Conservation (phyloP, 2,329 filamentous ascomycete species). For the Chaetomium olivaceum region DNA sequence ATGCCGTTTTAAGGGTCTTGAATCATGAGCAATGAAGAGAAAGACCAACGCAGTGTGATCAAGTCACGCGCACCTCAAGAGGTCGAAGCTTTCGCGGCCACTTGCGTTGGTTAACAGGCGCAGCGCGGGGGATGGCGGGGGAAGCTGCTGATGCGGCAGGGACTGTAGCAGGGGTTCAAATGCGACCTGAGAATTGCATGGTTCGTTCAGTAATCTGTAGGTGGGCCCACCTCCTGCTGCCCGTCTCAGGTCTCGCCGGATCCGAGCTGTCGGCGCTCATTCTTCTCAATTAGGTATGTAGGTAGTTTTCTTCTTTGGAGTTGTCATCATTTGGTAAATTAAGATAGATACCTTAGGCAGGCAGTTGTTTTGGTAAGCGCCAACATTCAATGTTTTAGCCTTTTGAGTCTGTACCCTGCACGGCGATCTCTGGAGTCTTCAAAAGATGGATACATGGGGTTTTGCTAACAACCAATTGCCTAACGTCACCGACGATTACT, state of each 20-base stretch:
- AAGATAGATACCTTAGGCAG: too few species aligned
- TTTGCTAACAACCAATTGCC: too few species aligned
- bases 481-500: too few species aligned
- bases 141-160: conserved; percentile 4
- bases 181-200: neutral
- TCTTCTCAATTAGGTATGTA: neutral
- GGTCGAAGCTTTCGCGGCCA: neutral
- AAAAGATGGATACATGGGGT: too few species aligned
- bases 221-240: neutral
- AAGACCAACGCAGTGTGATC: neutral
- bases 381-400: too few species aligned
- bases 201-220: neutral
- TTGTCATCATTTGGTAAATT: neutral
- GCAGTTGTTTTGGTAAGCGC: neutral
- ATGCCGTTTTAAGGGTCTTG: neutral
- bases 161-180: neutral
- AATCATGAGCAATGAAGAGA: neutral
- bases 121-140: conserved; percentile 9
- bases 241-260: neutral
- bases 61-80: neutral
- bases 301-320: neutral
- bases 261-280: neutral
- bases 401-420: neutral
- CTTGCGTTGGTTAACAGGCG: neutral
- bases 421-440: neutral